phyloP scores from a whole-genome alignment of 306 rosid genomes.

The Senna tora region DNA sequence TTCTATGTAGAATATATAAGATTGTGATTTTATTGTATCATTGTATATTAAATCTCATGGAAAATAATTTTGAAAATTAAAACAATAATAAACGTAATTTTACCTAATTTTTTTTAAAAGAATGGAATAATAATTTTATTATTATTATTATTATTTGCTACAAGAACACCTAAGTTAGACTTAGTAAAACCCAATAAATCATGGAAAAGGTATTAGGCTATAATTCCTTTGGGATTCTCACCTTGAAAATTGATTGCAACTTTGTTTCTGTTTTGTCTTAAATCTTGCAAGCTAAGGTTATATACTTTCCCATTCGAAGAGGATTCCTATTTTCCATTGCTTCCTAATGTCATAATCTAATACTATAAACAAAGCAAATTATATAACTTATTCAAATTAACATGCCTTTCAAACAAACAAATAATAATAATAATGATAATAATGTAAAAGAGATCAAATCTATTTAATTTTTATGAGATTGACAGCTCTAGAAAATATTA shows the following conservation, averaged over 20 bases:
- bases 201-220: neutral
- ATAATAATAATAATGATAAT: too few species aligned
- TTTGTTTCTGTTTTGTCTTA: neutral
- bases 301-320: neutral
- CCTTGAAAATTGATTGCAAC: neutral
- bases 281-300: neutral
- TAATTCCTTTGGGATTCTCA: neutral
- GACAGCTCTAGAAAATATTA: neutral
- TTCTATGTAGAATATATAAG: too few species aligned
- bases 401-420: too few species aligned
- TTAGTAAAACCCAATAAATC: neutral
- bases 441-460: neutral
- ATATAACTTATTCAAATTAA: too few species aligned
- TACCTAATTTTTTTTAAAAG: too few species aligned
- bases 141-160: too few species aligned
- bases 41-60: too few species aligned
- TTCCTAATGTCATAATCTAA: neutral
- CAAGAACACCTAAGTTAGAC: neutral
- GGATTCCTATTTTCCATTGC: neutral
- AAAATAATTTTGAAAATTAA: too few species aligned
- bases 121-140: too few species aligned
- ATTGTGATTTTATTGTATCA: too few species aligned
- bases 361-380: too few species aligned
- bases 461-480: neutral
- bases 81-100: too few species aligned